A percentile compares a stretch with the other conserved stretches of the same genome.
These are phyloP conservation scores for Aristolochia fimbriata DNA, from an alignment of 164 flowering plant species.

Conservation along the genomic window DNA sequence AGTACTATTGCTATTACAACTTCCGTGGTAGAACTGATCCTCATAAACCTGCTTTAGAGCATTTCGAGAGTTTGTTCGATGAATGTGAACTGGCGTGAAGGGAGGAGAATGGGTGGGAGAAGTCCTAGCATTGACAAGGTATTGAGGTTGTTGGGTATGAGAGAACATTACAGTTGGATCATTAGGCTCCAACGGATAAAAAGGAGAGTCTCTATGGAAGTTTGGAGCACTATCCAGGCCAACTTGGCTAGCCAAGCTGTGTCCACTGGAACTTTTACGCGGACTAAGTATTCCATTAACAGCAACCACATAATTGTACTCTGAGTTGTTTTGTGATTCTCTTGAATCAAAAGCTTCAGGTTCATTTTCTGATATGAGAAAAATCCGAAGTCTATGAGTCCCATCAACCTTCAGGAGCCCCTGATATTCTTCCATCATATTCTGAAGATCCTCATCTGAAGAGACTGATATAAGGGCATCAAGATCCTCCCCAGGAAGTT, in stretches of 20 bases:
- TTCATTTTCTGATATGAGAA: conserved; percentile 47
- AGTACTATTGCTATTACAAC: conserved; percentile 16
- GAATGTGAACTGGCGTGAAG: conserved; percentile 24
- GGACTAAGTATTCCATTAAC: conserved; percentile 56
- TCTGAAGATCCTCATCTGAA: conserved; percentile 75
- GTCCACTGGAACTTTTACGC: conserved; percentile 36
- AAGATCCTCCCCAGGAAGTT: conserved; percentile 90
- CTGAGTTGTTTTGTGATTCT: conserved; percentile 28
- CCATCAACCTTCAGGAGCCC: conserved; percentile 44
- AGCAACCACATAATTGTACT: conserved; percentile 67
- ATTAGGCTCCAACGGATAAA: conserved; percentile 17
- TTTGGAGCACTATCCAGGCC: conserved; percentile 25
- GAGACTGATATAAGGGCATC: conserved; percentile 84
- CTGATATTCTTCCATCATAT: conserved; percentile 74
- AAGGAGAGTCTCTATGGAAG: conserved; percentile 26
- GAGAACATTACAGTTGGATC: conserved; percentile 7
- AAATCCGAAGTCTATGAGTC: conserved; percentile 50
- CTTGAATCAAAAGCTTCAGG: conserved; percentile 42
- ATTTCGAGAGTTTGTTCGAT: conserved; percentile 11
- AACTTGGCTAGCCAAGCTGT: conserved; percentile 27
- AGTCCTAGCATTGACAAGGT: conserved; percentile 6
- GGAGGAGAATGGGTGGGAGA: conserved; percentile 35
- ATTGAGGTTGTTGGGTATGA: conserved; percentile 1
- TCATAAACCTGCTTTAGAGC: conserved; percentile 16
- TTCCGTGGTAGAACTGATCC: conserved; percentile 18